Conservation (phyloP, 345 rosid genomes). For the Dipteronia sinensis region DNA sequence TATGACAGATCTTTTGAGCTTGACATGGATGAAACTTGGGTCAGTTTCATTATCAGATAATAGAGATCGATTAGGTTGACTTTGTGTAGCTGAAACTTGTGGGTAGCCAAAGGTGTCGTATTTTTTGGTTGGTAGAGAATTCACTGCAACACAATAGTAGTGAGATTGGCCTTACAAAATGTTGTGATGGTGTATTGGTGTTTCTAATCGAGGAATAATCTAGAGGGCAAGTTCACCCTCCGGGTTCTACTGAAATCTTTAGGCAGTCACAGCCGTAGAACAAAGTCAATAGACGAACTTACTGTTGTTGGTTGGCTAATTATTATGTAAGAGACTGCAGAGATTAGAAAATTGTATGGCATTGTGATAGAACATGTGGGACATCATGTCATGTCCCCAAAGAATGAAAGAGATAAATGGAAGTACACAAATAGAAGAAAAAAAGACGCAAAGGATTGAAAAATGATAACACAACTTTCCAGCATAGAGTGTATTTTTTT, state of each 20-base stretch:
- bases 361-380: no score
- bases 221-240: background rate
- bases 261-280: background rate
- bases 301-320: background rate
- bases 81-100: background rate
- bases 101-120: background rate
- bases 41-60: background rate
- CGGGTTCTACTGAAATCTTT: background rate
- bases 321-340: background rate
- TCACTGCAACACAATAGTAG: background rate
- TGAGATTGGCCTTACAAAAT: conserved; percentile 3
- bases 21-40: conserved; percentile 11
- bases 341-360: background rate
- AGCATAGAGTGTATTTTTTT: background rate
- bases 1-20: conserved; percentile 21
- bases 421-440: background rate
- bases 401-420: background rate
- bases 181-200: background rate
- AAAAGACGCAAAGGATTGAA: background rate
- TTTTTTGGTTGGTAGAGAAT: background rate
- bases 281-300: background rate
- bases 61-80: background rate
- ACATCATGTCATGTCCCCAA: background rate
- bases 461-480: background rate
- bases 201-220: background rate